A percentile compares a stretch with the other conserved stretches of the same genome.
Evolutionary conservation across 148 eudicot genomes (phyloP).

Genomic region (Vaccinium macrocarpon): DNA sequence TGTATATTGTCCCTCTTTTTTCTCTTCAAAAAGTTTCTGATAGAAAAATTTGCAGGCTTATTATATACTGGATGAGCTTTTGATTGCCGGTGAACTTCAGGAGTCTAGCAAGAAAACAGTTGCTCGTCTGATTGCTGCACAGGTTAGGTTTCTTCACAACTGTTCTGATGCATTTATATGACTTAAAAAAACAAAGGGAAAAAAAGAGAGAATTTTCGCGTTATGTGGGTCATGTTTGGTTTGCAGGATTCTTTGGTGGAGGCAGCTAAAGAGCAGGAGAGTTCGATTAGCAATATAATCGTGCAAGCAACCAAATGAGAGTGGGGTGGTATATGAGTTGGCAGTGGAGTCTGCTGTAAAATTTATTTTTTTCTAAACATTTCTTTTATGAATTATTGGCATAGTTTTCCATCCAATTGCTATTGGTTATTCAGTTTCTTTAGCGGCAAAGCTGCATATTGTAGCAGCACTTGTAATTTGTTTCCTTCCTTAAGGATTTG

Average conservation of each 20-base stretch:
- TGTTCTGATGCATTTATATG: too few relatives aligned
- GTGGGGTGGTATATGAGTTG: background rate
- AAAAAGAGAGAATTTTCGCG: too few relatives aligned
- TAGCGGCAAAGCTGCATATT: background rate
- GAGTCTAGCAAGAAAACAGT: conserved; percentile 94
- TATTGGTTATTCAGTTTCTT: background rate
- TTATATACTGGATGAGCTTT: conserved; percentile 80
- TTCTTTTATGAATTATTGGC: too few relatives aligned
- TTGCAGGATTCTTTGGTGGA: conserved; percentile 88
- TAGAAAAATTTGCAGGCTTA: conserved; percentile 55
- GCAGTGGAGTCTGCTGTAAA: background rate
- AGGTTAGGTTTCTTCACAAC: conserved; percentile 37
- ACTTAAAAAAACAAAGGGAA: too few relatives aligned
- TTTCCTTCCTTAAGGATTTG: background rate
- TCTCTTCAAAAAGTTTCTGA: conserved; percentile 7
- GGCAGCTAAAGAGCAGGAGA: conserved; percentile 77
- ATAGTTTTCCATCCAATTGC: background rate
- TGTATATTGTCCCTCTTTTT: too few relatives aligned
- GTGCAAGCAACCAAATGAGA: conserved; percentile 81
- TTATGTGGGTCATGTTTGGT: background rate
- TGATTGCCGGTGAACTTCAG: conserved; percentile 96
- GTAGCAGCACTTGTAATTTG: background rate
- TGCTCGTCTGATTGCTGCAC: conserved; percentile 82
- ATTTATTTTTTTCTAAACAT: background rate
- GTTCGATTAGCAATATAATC: conserved; percentile 78